phyloP scores from a whole-genome alignment of 768 basidiomycete genomes.

The Phlebiopsis gigantea region DNA sequence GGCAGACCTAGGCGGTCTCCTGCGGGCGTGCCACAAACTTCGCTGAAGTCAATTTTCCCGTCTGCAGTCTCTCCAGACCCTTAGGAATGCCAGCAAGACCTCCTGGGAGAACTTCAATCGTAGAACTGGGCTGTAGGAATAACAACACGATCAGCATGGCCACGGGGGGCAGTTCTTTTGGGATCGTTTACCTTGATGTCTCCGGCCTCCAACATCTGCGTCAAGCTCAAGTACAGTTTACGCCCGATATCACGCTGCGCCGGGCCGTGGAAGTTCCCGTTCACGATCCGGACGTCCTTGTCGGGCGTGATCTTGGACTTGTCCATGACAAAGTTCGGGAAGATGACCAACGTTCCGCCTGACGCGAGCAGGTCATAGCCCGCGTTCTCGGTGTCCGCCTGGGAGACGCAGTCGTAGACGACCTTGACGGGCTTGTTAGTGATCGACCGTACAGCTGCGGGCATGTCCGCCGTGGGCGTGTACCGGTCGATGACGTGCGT shows the following conservation, averaged over 20 bases:
- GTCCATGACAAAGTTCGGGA: constrained; percentile 10
- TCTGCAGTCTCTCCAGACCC: constrained; percentile 19
- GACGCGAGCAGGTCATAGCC: constrained; percentile 22
- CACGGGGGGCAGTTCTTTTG: too few relatives aligned
- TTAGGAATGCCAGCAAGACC: constrained; percentile 22
- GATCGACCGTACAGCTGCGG: background rate
- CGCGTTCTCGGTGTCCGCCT: constrained; percentile 18
- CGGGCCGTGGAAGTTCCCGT: constrained; percentile 9
- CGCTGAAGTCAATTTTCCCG: constrained; percentile 20
- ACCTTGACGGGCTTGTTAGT: constrained; percentile 16
- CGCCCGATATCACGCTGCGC: constrained; percentile 8
- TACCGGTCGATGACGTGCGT: constrained; percentile 27
- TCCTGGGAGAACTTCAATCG: constrained; percentile 20
- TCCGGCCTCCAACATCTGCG: constrained; percentile 12
- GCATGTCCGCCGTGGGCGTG: background rate
- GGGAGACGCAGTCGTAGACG: constrained; percentile 19
- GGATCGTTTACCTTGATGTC: constrained; percentile 20
- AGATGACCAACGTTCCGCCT: constrained; percentile 18
- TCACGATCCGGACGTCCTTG: constrained; percentile 42
- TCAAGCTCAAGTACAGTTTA: constrained; percentile 16
- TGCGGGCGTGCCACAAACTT: constrained; percentile 33
- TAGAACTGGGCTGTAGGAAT: constrained; percentile 14
- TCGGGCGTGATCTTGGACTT: constrained; percentile 29
- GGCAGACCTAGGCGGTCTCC: constrained; percentile 23
- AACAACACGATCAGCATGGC: too few relatives aligned